These are phyloP conservation scores for Penicillium verrucosum DNA, from an alignment of 2,329 filamentous ascomycete genomes.

Conservation along the genomic window DNA sequence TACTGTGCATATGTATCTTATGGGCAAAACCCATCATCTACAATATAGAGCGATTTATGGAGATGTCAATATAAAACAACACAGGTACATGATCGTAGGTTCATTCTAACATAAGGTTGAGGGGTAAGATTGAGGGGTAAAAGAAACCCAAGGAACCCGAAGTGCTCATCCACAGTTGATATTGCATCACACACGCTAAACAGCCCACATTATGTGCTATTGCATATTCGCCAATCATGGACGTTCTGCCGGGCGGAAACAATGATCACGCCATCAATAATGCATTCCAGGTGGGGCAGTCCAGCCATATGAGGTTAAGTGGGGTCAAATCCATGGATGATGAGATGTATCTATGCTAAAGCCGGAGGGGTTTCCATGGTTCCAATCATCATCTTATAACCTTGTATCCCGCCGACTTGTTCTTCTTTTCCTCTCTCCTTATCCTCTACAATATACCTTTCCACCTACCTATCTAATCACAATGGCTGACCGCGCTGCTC, in stretches of 20 bases:
- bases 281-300: background rate
- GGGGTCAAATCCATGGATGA: slow-evolving; percentile 14
- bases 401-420: background rate
- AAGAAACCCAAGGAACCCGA: background rate
- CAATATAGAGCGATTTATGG: background rate
- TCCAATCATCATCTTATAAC: background rate
- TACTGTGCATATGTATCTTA: too few species aligned
- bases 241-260: slow-evolving; percentile 30
- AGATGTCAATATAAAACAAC: background rate
- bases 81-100: background rate
- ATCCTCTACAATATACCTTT: background rate
- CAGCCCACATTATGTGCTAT: slow-evolving; percentile 19
- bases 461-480: slow-evolving; percentile 14
- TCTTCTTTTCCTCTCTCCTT: slow-evolving; percentile 1
- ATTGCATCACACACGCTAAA: slow-evolving; percentile 19
- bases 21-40: background rate
- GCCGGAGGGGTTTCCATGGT: slow-evolving; percentile 12
- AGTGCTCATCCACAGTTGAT: slow-evolving; percentile 1
- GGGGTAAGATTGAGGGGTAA: background rate
- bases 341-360: slow-evolving; percentile 11
- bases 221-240: slow-evolving; percentile 25
- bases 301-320: background rate
- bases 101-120: background rate
- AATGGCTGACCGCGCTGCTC: slow-evolving; percentile 45
- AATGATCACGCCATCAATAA: slow-evolving; percentile 25